Base-by-base conservation (phyloP, 2,329 filamentous ascomycete genomes). In the Fusarium fujikuroi region DNA sequence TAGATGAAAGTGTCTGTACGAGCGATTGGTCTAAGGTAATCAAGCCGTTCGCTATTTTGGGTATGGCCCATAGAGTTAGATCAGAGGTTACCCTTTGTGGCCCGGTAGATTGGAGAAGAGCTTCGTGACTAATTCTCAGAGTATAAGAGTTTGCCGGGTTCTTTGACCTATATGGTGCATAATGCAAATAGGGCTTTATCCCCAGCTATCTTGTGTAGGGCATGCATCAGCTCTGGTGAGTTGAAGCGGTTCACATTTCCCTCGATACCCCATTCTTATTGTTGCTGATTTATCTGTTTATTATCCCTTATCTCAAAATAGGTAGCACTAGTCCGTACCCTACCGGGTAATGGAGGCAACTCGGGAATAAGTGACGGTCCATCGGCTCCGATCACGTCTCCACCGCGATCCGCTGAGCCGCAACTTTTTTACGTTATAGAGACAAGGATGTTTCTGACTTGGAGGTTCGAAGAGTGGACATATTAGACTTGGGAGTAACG, bases 391-490 rank as follows among this genome's bases (percentile, higher is more conserved):
- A 46, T 43, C 36, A 34, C 2, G 42, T 5, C 28, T 39, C 60
- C 60, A 60, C 60, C 11, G 9, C 28, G 54, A 67, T 69, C 64
- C 64, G 57, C 50, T 25, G 64, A 54, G 64, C 63, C 64, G 64
- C 64, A 60, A 25, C 34, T 2, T n/a, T 69, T 63, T 69, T 69
- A 69, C 66, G 66, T 69, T 69, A 69, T 67, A 43, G 47, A 56
- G 42, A 68, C 66, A 63, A 5, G 66, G 66, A 36, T 69, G 2
- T 63, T 40, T 34, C 9, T 28, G 16, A n/a, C 9, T 60, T 40
- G 21, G 9, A 36, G 6, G 5, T 25, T 30, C 9, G 25, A 18
- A 32, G 21, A 28, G 54, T 37, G 23, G 43, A 14, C 21, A 49
- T 19, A 28, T 68, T 68, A 69, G 64, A 44, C 39, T 28, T 49